Base-by-base conservation (phyloP, 2,329 filamentous ascomycete species). In the Didymella arachidicola region DNA sequence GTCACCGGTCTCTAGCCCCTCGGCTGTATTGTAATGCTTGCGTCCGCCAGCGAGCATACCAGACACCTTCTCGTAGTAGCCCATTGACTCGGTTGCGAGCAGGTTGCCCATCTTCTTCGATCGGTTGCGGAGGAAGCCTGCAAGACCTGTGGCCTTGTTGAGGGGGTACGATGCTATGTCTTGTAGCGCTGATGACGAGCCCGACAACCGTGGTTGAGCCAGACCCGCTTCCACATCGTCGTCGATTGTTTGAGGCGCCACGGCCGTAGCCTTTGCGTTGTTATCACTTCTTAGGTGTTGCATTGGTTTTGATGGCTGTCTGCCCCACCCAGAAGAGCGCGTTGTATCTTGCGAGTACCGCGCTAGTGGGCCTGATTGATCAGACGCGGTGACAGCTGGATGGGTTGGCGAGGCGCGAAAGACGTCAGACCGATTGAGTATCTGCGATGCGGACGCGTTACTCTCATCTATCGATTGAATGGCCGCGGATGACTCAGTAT, bases 41-140 rank as follows among this genome's bases (percentile, higher is more conserved):
- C 89, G 89, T 12, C 92, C 92, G 32, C 95, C 95, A 66, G 93
- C 91, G 87, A 95, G 95, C 91, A 98, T 98, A 36, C 93, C 94
- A 0, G 94, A 96, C 0, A 98, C 93, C 76, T 97, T 98, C 72
- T 96, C 93, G 30, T 97, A 89, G 72, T 98, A 98, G 1, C 92
- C 93, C 88, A 97, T 96, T 0, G 94, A 96, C 75, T 97, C 93
- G 0, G 89, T 92, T 7, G 94, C 91, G 44, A 98, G 79, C 8
- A 96, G 79, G 27, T 83, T 91, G 60, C 91, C 92, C 87, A 98
- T 91, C 32, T 87, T 87, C 66, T 91, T 90, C 22, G 92, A 89
- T 22, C 90, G 87, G 55, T 84, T 89, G 71, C 90, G 91, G 50
- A 97, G 81, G 72, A 93, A 97, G 45, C 89, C 91, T 8, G 93